Base-by-base conservation (phyloP, 139 green algal genomes). In the Microglena sp. region DNA sequence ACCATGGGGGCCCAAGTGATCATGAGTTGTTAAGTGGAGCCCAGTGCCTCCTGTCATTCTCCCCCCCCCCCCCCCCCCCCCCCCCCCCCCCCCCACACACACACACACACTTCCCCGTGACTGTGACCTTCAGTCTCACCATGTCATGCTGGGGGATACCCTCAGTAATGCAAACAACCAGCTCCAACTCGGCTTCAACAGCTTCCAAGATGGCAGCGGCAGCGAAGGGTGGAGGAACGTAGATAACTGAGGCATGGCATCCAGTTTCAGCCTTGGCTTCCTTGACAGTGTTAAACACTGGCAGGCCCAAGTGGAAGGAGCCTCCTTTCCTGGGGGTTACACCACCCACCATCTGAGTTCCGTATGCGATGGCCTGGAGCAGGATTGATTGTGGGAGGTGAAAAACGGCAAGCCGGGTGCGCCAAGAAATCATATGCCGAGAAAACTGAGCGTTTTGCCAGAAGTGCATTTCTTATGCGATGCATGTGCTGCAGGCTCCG, bases 131-230 rank as follows among this genome's bases (percentile, higher is more conserved):
- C n/a, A n/a, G n/a, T n/a, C n/a, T n/a, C n/a, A n/a, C n/a, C n/a
- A n/a, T n/a, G n/a, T n/a, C n/a, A 69, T 97, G 91, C 77, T 97
- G 91, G 11, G 94, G 94, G 62, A 99, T 97, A 68, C 94, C 93
- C 73, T 99, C 94, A 6, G 94, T 99, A 77, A 99, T 98, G 85
- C 92, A 98, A 33, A 99, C 94, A 36, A 97, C 86, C 45, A 99
- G 82, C 50, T 95, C 86, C 33, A 99, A 67, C 81, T 97, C 92
- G 4, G 89, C 92, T 64, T 95, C 84, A 24, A 97, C 79, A 11
- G 85, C 88, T 64, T 99, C 94, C 63, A 97, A 66, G 61, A 98
- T 95, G 26, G 93, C 92, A 18, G 74, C 67, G n/a, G 94, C 93
- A 5, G 94, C 94, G 72, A 95, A 95, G 2, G 93, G 85, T 2